Conservation (phyloP, 2,329 filamentous ascomycete genomes). For the Curvularia eragrostidis region DNA sequence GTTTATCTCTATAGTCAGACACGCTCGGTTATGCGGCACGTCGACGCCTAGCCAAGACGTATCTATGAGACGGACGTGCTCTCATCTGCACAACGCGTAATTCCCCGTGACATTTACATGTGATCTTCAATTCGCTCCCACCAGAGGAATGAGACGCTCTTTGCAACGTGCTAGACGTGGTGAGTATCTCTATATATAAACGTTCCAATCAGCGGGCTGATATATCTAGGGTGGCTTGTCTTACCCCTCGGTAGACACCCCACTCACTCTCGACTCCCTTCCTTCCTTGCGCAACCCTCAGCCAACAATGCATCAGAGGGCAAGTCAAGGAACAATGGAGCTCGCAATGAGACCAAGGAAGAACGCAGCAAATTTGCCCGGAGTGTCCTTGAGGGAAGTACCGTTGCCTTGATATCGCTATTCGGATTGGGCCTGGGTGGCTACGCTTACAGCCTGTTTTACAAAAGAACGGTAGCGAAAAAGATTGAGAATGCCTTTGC, state of each 20-base stretch:
- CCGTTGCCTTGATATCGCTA: constrained; percentile 45
- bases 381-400: constrained; percentile 46
- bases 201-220: constrained; percentile 10
- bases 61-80: constrained; percentile 17
- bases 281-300: constrained; percentile 22
- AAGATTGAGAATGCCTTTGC: constrained; percentile 48
- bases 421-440: constrained; percentile 43
- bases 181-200: constrained; percentile 2
- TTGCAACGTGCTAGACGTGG: constrained; percentile 29
- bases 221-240: constrained; percentile 36
- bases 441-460: constrained; percentile 45
- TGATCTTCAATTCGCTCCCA: not conserved
- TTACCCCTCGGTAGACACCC: constrained; percentile 36
- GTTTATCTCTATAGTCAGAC: not conserved
- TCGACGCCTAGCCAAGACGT: constrained; percentile 29
- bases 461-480: constrained; percentile 38
- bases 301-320: not conserved
- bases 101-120: not conserved
- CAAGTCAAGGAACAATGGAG: not conserved
- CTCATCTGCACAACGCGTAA: constrained; percentile 9
- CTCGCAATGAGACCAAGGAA: constrained; percentile 14
- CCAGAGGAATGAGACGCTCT: constrained; percentile 38
- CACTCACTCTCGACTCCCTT: constrained; percentile 20
- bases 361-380: constrained; percentile 40
- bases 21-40: constrained; percentile 14